Evolutionary conservation across 176 grass and related monocot species (phyloP).

Genomic region (Rhynchospora tenuis): DNA sequence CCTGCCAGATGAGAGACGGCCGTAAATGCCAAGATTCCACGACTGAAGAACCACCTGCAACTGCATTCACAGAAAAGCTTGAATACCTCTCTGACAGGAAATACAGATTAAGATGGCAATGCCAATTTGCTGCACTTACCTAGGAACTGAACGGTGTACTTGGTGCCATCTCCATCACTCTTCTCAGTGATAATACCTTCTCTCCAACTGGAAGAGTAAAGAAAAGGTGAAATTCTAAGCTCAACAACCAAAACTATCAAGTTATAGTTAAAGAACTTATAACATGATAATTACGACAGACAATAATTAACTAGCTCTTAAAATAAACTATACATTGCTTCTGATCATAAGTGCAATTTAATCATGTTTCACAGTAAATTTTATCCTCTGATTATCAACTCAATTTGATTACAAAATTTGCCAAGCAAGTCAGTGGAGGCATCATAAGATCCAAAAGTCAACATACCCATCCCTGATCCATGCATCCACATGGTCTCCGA

Average conservation of each 20-base stretch:
- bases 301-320: background rate
- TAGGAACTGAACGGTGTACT: constrained; percentile 61
- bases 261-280: background rate
- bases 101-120: background rate
- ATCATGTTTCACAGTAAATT: background rate
- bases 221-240: constrained; percentile 29
- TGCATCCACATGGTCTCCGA: constrained; percentile 85
- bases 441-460: background rate
- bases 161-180: constrained; percentile 45
- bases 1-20: constrained; percentile 79
- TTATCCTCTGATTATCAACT: background rate
- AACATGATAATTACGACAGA: background rate
- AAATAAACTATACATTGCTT: background rate
- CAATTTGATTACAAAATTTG: constrained; percentile 9
- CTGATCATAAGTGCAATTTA: background rate
- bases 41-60: constrained; percentile 39
- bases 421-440: background rate
- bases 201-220: constrained; percentile 66
- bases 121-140: constrained; percentile 27
- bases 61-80: constrained; percentile 21
- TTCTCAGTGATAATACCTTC: constrained; percentile 76
- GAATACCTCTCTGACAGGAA: constrained; percentile 1
- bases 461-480: constrained; percentile 72
- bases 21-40: constrained; percentile 72
- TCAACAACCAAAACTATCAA: background rate